Conservation (phyloP, 1,284 basidiomycete genomes). For the Heterobasidion parviporum region DNA sequence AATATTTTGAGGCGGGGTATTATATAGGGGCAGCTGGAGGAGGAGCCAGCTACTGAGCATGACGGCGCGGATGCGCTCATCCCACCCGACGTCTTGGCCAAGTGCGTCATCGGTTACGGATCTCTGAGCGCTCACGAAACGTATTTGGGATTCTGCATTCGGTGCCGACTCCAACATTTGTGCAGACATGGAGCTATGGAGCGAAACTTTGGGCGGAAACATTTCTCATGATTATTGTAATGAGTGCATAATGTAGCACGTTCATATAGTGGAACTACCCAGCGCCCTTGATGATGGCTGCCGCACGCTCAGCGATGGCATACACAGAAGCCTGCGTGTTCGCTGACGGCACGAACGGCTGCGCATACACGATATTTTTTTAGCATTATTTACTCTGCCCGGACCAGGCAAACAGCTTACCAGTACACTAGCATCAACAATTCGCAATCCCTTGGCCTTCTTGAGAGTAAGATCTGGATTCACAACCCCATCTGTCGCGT, state of each 20-base stretch:
- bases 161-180: too few relatives aligned
- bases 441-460: neutral
- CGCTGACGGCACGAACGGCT: conserved; percentile 19
- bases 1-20: too few relatives aligned
- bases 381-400: too few relatives aligned
- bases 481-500: neutral
- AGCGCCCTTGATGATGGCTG: conserved; percentile 14
- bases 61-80: too few relatives aligned
- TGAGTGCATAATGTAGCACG: neutral
- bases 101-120: too few relatives aligned
- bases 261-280: too few relatives aligned
- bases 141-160: too few relatives aligned
- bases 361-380: neutral
- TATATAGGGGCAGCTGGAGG: too few relatives aligned
- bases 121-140: too few relatives aligned
- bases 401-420: neutral
- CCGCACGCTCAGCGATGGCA: conserved; percentile 18
- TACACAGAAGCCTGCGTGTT: conserved; percentile 18
- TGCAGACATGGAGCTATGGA: too few relatives aligned
- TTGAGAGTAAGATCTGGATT: conserved; percentile 1
- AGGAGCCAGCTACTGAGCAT: too few relatives aligned
- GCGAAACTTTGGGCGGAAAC: neutral
- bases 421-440: neutral
- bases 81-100: too few relatives aligned
- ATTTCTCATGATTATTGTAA: neutral